These are phyloP conservation scores for Russula vinacea DNA, from an alignment of 768 basidiomycete species.

Conservation along the genomic window DNA sequence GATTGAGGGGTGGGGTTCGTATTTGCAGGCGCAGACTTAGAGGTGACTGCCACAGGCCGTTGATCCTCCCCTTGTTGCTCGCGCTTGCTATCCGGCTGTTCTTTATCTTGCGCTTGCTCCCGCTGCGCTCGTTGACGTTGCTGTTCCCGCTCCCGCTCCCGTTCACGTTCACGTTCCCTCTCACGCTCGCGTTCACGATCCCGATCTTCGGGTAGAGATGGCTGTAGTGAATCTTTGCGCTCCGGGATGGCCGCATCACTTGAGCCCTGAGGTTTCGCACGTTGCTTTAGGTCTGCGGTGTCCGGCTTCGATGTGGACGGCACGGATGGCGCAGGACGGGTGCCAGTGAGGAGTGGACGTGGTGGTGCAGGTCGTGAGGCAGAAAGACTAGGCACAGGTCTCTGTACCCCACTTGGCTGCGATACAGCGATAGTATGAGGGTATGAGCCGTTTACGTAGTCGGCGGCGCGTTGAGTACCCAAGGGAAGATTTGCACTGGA, in stretches of 20 bases:
- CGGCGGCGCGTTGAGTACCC: slow-evolving; percentile 59
- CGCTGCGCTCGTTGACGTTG: slow-evolving; percentile 28
- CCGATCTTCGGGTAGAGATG: slow-evolving; percentile 17
- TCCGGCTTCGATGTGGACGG: slow-evolving; percentile 53
- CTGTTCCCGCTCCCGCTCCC: slow-evolving; percentile 30
- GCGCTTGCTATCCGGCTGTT: slow-evolving; percentile 36
- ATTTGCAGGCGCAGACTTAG: slow-evolving; percentile 45
- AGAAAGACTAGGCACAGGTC: slow-evolving; percentile 41
- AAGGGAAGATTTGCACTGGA: slow-evolving; percentile 35
- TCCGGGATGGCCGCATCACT: slow-evolving; percentile 39
- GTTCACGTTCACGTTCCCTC: slow-evolving; percentile 32
- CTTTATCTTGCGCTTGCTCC: slow-evolving; percentile 35
- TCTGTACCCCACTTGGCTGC: slow-evolving; percentile 33
- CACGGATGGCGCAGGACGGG: slow-evolving; percentile 52
- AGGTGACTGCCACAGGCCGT: slow-evolving; percentile 41
- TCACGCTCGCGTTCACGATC: slow-evolving; percentile 37
- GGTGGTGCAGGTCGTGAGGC: slow-evolving; percentile 66
- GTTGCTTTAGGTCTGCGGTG: slow-evolving; percentile 61
- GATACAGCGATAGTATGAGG: slow-evolving; percentile 43
- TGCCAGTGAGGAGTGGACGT: slow-evolving; percentile 57
- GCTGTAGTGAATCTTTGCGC: slow-evolving; percentile 50
- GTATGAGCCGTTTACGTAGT: slow-evolving; percentile 56
- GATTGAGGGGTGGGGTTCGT: slow-evolving; percentile 46
- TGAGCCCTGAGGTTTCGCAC: slow-evolving; percentile 58
- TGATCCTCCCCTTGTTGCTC: slow-evolving; percentile 32